Evolutionary conservation across 257 asterid genomes (phyloP).

Genomic region (Euphrasia confusa): DNA sequence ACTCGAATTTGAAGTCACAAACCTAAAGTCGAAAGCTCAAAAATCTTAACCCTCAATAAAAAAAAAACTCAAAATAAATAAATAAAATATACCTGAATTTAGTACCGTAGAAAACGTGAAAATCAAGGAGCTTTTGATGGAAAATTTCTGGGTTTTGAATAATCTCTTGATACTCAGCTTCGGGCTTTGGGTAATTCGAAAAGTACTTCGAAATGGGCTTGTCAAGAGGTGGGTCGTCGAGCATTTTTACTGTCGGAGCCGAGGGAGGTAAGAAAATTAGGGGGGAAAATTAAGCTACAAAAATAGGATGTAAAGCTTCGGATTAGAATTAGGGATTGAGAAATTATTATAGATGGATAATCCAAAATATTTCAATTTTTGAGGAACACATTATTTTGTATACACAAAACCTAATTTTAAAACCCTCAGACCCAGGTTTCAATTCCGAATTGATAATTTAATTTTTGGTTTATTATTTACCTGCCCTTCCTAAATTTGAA

Average conservation of each 20-base stretch:
- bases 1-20: slow-evolving; percentile 12
- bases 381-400: neutral
- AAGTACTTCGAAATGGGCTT: slow-evolving; percentile 31
- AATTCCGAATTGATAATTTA: neutral
- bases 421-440: neutral
- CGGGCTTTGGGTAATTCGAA: slow-evolving; percentile 59
- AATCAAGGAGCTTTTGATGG: slow-evolving; percentile 59
- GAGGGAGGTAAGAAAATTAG: slow-evolving; percentile 12
- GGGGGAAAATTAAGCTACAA: slow-evolving; percentile 18
- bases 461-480: neutral
- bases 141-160: slow-evolving; percentile 60
- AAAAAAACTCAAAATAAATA: neutral
- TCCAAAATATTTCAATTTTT: slow-evolving; percentile 7
- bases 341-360: slow-evolving; percentile 20
- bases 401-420: neutral
- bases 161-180: slow-evolving; percentile 74
- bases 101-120: slow-evolving; percentile 47
- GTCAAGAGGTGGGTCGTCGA: slow-evolving; percentile 42
- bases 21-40: slow-evolving; percentile 1
- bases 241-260: slow-evolving; percentile 45
- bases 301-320: slow-evolving; percentile 18
- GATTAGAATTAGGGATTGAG: slow-evolving; percentile 22
- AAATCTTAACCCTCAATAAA: neutral
- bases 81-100: slow-evolving; percentile 40
- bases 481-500: neutral